Base-by-base conservation (phyloP, 1,284 basidiomycete species). In the Puccinia horiana region DNA sequence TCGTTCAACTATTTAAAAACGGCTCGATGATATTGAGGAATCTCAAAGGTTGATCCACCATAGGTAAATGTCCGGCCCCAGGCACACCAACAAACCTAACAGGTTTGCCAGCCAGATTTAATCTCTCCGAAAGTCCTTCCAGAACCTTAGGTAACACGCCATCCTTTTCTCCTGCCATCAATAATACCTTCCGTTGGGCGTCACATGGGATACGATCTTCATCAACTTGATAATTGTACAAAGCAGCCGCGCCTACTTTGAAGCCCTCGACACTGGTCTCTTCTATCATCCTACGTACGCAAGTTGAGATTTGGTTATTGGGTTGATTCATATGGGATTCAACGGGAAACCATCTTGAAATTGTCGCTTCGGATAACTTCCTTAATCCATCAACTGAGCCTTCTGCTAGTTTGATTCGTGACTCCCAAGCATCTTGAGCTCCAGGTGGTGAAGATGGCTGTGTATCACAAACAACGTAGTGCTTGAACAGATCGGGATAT, bases 401-500 rank as follows among this genome's bases (percentile, higher is more conserved):
- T 2, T 77, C 23, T 2, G 87, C 88, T 47, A 88, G 82, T 6
- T 84, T 85, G 76, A 88, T 88, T 23, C 88, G 86, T 32, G 88
- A 88, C 83, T 88, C 86, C 88, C 88, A 88, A 0, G 88, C 88
- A 23, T 84, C 85, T 20, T 83, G 83, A 84, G 88, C 88, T 52
- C 87, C 88, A 20, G 85, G 86, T 14, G 88, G 88, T 16, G 84
- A 83, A 83, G 86, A 85, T 81, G 88, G 86, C 82, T 88, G 88
- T 1, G 88, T 88, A 83, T 88, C 88, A 84, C 88, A 88, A 0
- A 86, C 86, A 40, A 88, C 83, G 70, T 88, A 80, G 73, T 85
- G 84, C 40, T 85, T 81, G 76, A 86, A 85, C 20, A 85, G 83
- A 12, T 84, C 80, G 0, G 87, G 83, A 83, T 88, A 87, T 35